phyloP scores from a whole-genome alignment of 495 filamentous ascomycete species.

The Penicillium coffeae region DNA sequence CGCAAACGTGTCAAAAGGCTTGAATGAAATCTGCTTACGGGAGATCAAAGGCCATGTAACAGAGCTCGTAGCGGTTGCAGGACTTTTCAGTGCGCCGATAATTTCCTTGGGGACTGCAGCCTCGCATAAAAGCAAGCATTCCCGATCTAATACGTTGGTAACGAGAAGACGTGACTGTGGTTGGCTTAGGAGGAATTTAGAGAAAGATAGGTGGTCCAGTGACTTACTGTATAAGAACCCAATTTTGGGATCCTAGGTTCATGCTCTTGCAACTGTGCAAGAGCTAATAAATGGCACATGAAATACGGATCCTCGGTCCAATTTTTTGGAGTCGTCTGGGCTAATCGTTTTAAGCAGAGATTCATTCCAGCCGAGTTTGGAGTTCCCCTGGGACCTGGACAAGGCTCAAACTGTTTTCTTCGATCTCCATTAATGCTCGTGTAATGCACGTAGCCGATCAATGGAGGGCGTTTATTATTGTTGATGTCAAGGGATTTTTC shows the following conservation, averaged over 20 bases:
- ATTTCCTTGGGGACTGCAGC: constrained; percentile 13
- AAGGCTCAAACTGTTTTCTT: not conserved
- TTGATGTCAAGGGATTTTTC: not conserved
- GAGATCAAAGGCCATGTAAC: constrained; percentile 9
- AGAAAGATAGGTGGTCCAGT: not conserved
- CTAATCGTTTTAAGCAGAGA: not conserved
- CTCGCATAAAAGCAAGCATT: constrained; percentile 16
- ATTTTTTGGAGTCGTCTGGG: constrained; percentile 11
- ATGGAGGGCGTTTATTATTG: not conserved
- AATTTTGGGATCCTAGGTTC: not conserved
- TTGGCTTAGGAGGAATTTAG: constrained; percentile 2
- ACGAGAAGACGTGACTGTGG: constrained; percentile 21
- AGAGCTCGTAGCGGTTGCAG: constrained; percentile 3
- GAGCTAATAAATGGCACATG: constrained; percentile 15
- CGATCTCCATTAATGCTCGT: constrained; percentile 5
- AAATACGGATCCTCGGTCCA: constrained; percentile 24
- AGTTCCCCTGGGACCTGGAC: not conserved
- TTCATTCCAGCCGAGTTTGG: not conserved
- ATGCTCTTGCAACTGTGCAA: constrained; percentile 19
- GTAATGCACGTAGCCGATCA: constrained; percentile 17
- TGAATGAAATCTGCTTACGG: constrained; percentile 9
- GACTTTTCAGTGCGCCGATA: constrained; percentile 3
- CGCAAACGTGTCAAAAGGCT: constrained; percentile 10
- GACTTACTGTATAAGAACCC: constrained; percentile 13
- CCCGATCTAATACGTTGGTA: constrained; percentile 2